Conservation (phyloP, 73 alveolate genomes). For the Tetrahymena elliotti region DNA sequence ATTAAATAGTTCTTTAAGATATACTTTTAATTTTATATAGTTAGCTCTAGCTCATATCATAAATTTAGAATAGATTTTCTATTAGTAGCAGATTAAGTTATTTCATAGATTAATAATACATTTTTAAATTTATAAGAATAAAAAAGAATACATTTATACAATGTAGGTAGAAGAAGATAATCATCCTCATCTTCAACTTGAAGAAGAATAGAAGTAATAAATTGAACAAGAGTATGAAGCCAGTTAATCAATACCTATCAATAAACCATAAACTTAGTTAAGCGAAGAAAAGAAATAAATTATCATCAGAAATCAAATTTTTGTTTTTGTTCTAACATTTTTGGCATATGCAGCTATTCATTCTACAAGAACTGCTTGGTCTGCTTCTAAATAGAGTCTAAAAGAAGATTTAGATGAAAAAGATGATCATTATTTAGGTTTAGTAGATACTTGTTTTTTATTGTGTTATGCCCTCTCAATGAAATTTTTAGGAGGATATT, state of each 20-base stretch:
- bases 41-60: too few relatives aligned
- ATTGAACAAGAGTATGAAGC: neutral
- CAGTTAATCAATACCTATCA: neutral
- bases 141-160: too few relatives aligned
- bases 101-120: too few relatives aligned
- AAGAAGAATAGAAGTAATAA: neutral
- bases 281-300: neutral
- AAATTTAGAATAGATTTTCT: too few relatives aligned
- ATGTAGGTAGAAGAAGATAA: neutral
- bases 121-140: too few relatives aligned
- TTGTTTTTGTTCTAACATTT: neutral
- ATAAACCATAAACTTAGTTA: neutral
- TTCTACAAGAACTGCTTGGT: neutral
- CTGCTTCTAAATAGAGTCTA: neutral
- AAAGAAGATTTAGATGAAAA: neutral
- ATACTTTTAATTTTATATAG: neutral
- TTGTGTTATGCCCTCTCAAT: neutral
- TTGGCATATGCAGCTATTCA: neutral
- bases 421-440: neutral
- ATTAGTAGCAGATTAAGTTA: too few relatives aligned
- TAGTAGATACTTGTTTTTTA: neutral
- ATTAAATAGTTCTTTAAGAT: neutral
- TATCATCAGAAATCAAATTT: neutral
- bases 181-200: neutral
- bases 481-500: neutral